Percentiles rank a stretch among this genome's conserved stretches.
These are phyloP conservation scores for Dendrostoma leiphaemia DNA, from an alignment of 2,329 filamentous ascomycete species.

Conservation along the genomic window DNA sequence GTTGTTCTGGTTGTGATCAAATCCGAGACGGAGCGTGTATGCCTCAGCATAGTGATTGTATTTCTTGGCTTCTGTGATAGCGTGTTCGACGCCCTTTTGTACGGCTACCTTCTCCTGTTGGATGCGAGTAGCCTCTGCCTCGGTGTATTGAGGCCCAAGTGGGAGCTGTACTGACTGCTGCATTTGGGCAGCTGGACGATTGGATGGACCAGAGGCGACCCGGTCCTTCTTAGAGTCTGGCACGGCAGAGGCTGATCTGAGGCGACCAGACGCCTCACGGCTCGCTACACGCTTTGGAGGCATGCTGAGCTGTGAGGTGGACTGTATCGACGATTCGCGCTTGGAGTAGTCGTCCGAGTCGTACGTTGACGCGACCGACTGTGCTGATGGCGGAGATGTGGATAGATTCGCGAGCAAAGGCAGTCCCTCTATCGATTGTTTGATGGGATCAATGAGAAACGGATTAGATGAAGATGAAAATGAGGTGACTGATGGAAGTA, in stretches of 20 bases:
- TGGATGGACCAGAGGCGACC: constrained; percentile 1
- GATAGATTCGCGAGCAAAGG: constrained; percentile 10
- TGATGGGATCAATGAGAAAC: constrained; percentile 15
- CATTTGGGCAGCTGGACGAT: neutral
- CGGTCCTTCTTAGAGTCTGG: neutral
- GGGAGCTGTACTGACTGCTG: neutral
- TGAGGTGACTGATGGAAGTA: neutral
- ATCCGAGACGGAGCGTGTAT: constrained; percentile 58
- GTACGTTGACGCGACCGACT: constrained; percentile 14
- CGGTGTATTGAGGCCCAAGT: constrained; percentile 11
- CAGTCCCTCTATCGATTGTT: constrained; percentile 15
- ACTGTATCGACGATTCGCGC: constrained; percentile 15
- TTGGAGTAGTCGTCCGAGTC: constrained; percentile 17
- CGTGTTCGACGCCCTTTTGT: constrained; percentile 53
- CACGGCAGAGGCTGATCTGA: constrained; percentile 1
- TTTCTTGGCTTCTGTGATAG: constrained; percentile 57
- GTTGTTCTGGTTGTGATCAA: constrained; percentile 55
- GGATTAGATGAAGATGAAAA: constrained; percentile 7
- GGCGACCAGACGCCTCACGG: neutral
- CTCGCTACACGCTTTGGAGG: neutral
- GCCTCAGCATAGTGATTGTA: constrained; percentile 60
- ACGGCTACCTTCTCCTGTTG: constrained; percentile 36
- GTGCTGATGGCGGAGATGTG: constrained; percentile 12
- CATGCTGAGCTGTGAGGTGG: constrained; percentile 9
- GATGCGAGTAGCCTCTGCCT: constrained; percentile 13